A percentile compares a stretch with the other conserved stretches of the same genome.
Evolutionary conservation across 805 yeast species (phyloP).

Genomic region (Scheffersomyces lignosus): DNA sequence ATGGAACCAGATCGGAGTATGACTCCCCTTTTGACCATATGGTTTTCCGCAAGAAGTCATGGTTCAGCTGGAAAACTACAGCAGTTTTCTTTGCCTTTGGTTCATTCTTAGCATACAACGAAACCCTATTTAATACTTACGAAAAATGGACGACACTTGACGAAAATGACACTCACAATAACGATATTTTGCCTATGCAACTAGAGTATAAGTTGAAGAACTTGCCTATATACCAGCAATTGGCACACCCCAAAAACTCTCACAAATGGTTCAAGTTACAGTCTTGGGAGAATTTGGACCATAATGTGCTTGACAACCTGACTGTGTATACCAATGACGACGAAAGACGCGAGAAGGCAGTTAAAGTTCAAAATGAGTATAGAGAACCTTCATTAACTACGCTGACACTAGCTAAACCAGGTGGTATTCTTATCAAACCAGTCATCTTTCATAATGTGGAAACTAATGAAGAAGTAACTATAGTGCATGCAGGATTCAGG

Average conservation of each 20-base stretch:
- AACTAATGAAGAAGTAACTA: constrained; percentile 59
- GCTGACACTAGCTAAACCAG: constrained; percentile 65
- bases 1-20: constrained; percentile 26
- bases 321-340: constrained; percentile 1
- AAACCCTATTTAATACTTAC: constrained; percentile 32
- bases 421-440: constrained; percentile 78
- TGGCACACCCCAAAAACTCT: constrained; percentile 46
- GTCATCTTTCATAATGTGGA: constrained; percentile 58
- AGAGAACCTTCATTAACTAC: constrained; percentile 23
- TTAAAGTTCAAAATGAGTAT: constrained; percentile 16
- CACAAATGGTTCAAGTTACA: constrained; percentile 45
- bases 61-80: constrained; percentile 32
- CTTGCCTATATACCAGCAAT: constrained; percentile 51
- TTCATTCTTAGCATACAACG: constrained; percentile 29
- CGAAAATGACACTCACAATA: constrained; percentile 18
- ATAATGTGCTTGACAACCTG: constrained; percentile 32
- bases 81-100: constrained; percentile 31
- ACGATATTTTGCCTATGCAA: constrained; percentile 29
- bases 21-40: constrained; percentile 35
- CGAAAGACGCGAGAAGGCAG: background rate
- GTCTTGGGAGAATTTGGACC: constrained; percentile 45
- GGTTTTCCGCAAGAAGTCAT: constrained; percentile 22
- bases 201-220: constrained; percentile 50
- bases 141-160: constrained; percentile 22
- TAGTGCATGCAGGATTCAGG: constrained; percentile 75